phyloP scores from a whole-genome alignment of 495 filamentous ascomycete genomes.

The Alectoria sarmentosa region DNA sequence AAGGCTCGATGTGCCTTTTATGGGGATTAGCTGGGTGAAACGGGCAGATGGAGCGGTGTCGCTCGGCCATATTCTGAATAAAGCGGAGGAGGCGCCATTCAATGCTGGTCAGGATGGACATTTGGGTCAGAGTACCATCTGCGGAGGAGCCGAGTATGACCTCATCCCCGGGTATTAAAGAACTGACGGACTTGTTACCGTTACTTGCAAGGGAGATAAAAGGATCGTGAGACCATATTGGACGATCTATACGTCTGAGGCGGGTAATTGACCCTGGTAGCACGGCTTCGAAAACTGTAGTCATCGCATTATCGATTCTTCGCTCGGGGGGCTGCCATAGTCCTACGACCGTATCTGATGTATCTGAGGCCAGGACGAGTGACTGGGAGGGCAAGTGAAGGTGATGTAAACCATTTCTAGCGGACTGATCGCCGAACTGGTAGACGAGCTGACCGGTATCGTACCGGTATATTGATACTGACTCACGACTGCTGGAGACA shows the following conservation, averaged over 20 bases:
- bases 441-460: slow-evolving; percentile 31
- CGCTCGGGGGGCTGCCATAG: slow-evolving; percentile 41
- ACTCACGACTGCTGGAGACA: slow-evolving; percentile 39
- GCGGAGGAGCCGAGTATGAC: slow-evolving; percentile 52
- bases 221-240: slow-evolving; percentile 31
- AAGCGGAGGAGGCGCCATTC: slow-evolving; percentile 56
- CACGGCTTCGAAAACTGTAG: slow-evolving; percentile 44
- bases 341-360: slow-evolving; percentile 39
- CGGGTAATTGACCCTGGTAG: slow-evolving; percentile 43
- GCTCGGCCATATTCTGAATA: slow-evolving; percentile 52
- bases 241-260: slow-evolving; percentile 39
- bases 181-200: background rate
- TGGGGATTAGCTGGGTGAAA: slow-evolving; percentile 30
- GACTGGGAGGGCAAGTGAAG: slow-evolving; percentile 29
- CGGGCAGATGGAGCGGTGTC: slow-evolving; percentile 35
- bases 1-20: slow-evolving; percentile 29
- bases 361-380: slow-evolving; percentile 32
- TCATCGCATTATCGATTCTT: slow-evolving; percentile 35
- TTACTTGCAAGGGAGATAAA: background rate
- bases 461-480: slow-evolving; percentile 35
- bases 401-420: slow-evolving; percentile 38
- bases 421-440: slow-evolving; percentile 31
- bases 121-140: slow-evolving; percentile 57
- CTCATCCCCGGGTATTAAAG: slow-evolving; percentile 29
- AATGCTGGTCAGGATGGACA: slow-evolving; percentile 45